Percentiles rank a stretch among this genome's conserved stretches.
These are phyloP conservation scores for Candolleomyces efflorescens DNA, from an alignment of 768 basidiomycete genomes.

Conservation along the genomic window DNA sequence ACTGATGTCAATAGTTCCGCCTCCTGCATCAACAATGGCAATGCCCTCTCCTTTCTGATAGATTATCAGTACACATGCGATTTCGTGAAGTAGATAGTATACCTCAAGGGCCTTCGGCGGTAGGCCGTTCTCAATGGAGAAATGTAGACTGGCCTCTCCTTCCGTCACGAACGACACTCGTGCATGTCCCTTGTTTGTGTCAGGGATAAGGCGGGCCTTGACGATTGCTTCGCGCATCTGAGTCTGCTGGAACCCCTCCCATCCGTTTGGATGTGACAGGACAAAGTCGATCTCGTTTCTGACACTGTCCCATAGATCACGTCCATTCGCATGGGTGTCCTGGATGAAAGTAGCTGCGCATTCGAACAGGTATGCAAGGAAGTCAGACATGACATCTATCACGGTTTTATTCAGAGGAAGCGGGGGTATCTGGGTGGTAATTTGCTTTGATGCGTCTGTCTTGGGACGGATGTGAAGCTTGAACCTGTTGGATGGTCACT, in stretches of 20 bases:
- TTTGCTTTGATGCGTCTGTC: background rate
- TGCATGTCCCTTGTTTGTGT: slow-evolving; percentile 28
- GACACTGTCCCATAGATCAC: slow-evolving; percentile 14
- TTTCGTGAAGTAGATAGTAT: background rate
- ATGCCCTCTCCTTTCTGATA: slow-evolving; percentile 43
- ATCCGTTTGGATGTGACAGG: slow-evolving; percentile 60
- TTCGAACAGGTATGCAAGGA: slow-evolving; percentile 42
- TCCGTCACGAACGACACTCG: slow-evolving; percentile 54
- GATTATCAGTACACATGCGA: background rate
- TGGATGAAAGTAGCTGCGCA: slow-evolving; percentile 10
- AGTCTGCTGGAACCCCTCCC: slow-evolving; percentile 53
- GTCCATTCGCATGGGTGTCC: slow-evolving; percentile 9
- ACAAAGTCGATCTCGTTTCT: slow-evolving; percentile 43
- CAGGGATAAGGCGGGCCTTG: slow-evolving; percentile 44
- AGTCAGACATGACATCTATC: slow-evolving; percentile 45
- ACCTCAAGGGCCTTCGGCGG: slow-evolving; percentile 18
- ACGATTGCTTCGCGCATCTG: slow-evolving; percentile 51
- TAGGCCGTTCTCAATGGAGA: slow-evolving; percentile 42
- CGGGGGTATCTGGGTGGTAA: slow-evolving; percentile 9
- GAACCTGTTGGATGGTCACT: slow-evolving; percentile 18
- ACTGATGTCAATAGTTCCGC: slow-evolving; percentile 59
- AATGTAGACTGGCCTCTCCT: slow-evolving; percentile 59
- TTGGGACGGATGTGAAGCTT: slow-evolving; percentile 19
- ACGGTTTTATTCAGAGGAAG: slow-evolving; percentile 34
- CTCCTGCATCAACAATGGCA: slow-evolving; percentile 58